Base-by-base conservation (phyloP, 805 yeast genomes). In the Scheffersomyces lignosus region DNA sequence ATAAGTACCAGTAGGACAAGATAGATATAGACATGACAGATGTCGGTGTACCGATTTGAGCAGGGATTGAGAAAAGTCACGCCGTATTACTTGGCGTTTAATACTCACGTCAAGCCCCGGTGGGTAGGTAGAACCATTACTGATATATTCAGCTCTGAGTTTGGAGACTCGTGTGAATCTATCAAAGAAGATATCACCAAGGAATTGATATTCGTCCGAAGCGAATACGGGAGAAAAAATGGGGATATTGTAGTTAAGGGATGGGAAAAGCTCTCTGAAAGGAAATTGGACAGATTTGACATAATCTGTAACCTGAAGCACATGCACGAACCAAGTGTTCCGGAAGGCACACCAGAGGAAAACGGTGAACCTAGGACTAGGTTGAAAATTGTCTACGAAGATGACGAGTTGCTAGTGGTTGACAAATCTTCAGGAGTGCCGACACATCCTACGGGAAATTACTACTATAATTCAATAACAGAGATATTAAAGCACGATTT, bases 351-450 rank as follows among this genome's bases (percentile, higher is more conserved):
- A 6, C 13, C 7, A 6, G 15, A n/a, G 13, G 29, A 12, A 8
- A 10, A 7, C 7, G 24, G 10, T 20, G 7, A 20, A 7, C 24
- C 31, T 4, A 17, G 29, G 17, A 39, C 28, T 15, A 7, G 32
- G 18, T 2, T 57, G 4, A 29, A 45, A 13, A 53, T 70, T 1
- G 45, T 76, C 0, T 58, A 49, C 46, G 63, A 71, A 40, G 67
- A 70, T 41, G 54, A 52, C 3, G 54, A 61, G 5, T 20, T 69
- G 0, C 17, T 75, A 12, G 78, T 77, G 17, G 66, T 75, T 2
- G 58, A 72, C 44, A 77, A 77, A 41, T 81, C 81, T 0, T 56
- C 68, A 0, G 82, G 81, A 0, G 55, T 75, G 2, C 80, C 81
- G 1, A 74, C 78, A 1, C 82, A 77, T 45, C 79, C 82, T 0